Evolutionary conservation across 2,329 filamentous ascomycete species (phyloP).

Genomic region (Aureobasidium lini): DNA sequence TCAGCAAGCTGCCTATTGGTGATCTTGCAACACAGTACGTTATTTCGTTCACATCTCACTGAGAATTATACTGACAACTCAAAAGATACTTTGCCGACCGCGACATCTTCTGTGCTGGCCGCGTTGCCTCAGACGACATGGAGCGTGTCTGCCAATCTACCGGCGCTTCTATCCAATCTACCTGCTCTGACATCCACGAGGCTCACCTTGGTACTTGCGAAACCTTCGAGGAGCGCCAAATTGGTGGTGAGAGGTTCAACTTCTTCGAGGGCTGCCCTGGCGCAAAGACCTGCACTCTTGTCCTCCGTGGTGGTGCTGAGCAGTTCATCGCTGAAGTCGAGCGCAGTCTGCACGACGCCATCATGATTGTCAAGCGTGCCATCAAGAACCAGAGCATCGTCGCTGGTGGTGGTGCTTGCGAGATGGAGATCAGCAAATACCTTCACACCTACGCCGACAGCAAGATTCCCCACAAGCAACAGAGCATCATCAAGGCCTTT

Average conservation of each 20-base stretch:
- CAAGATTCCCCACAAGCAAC: slow-evolving; percentile 90
- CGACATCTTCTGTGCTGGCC: slow-evolving; percentile 95
- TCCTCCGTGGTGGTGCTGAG: slow-evolving; percentile 91
- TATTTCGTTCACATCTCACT: not conserved
- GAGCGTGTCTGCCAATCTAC: slow-evolving; percentile 94
- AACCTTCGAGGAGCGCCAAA: slow-evolving; percentile 88
- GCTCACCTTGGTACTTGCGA: slow-evolving; percentile 90
- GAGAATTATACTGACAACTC: not conserved
- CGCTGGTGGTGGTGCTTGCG: slow-evolving; percentile 84
- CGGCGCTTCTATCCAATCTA: slow-evolving; percentile 85
- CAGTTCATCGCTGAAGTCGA: slow-evolving; percentile 99
- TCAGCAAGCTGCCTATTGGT: slow-evolving; percentile 94
- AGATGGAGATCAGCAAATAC: slow-evolving; percentile 96
- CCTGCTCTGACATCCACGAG: slow-evolving; percentile 86
- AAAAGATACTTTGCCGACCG: slow-evolving; percentile 81
- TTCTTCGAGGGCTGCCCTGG: slow-evolving; percentile 94
- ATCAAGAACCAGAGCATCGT: slow-evolving; percentile 94
- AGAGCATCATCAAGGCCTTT: slow-evolving; percentile 95
- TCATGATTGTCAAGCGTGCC: slow-evolving; percentile 99
- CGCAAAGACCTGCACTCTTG: slow-evolving; percentile 93
- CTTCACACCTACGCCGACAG: slow-evolving; percentile 88
- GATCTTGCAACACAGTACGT: slow-evolving; percentile 82
- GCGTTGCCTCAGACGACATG: slow-evolving; percentile 84
- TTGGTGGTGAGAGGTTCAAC: slow-evolving; percentile 96
- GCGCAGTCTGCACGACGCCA: slow-evolving; percentile 93